These are phyloP conservation scores for Scortechinia acanthostroma DNA, from an alignment of 2,329 filamentous ascomycete species.

Conservation along the genomic window DNA sequence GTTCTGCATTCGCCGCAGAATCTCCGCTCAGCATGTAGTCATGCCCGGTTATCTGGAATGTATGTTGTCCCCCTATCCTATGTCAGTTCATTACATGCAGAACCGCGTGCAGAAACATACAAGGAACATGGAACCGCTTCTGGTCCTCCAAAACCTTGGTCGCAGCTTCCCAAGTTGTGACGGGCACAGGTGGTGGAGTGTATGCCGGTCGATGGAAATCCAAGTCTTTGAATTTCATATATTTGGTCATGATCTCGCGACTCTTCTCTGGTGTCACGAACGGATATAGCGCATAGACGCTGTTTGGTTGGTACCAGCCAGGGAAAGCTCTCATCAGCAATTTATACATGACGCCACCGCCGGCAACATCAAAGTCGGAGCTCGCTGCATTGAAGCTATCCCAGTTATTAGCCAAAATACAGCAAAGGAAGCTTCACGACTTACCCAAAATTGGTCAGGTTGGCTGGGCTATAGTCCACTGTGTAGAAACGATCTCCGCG, in stretches of 20 bases:
- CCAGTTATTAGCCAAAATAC: slow-evolving; percentile 18
- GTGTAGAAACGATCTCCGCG: slow-evolving; percentile 36
- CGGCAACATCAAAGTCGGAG: slow-evolving; percentile 11
- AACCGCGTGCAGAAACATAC: slow-evolving; percentile 5
- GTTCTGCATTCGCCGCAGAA: slow-evolving; percentile 6
- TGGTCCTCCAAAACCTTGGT: slow-evolving; percentile 13
- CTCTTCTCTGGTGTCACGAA: slow-evolving; percentile 13
- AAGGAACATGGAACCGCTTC: slow-evolving; percentile 17
- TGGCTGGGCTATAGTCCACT: slow-evolving; percentile 10
- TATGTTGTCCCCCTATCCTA: slow-evolving; percentile 10
- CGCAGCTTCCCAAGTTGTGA: slow-evolving; percentile 12
- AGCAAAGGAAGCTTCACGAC: neutral
- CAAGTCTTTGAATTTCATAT: slow-evolving; percentile 9
- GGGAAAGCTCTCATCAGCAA: slow-evolving; percentile 13
- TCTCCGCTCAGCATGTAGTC: slow-evolving; percentile 12
- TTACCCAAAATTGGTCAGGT: slow-evolving; percentile 1
- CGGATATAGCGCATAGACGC: slow-evolving; percentile 15
- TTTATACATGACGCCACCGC: slow-evolving; percentile 11
- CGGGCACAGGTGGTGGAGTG: slow-evolving; percentile 6
- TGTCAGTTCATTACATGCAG: neutral
- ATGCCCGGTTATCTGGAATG: slow-evolving; percentile 12
- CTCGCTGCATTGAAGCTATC: slow-evolving; percentile 30
- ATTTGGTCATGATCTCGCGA: slow-evolving; percentile 7
- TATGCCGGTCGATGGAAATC: slow-evolving; percentile 12
- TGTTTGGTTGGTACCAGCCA: slow-evolving; percentile 11